Evolutionary conservation across 495 filamentous ascomycete genomes (phyloP), one percentile per base, ranked within the genome.

Genomic region (Elasticomyces elasticus): DNA sequence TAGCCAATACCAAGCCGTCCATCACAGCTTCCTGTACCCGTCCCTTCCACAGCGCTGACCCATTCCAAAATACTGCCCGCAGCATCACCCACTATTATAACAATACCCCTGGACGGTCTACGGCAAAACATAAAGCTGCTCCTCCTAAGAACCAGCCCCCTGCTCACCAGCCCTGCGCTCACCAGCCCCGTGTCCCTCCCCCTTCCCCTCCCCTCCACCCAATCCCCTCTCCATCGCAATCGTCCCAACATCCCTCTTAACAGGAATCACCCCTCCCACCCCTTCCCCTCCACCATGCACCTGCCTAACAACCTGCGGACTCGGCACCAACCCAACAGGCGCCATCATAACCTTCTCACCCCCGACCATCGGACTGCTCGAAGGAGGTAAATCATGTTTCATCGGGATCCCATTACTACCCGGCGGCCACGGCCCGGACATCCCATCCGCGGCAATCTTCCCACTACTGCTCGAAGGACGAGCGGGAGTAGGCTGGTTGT

Each of bases 381-480:
- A 10, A 12, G 45, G 47, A 15, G 58, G 33, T 23, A 25, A 49
- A 23, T 61, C 58, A 27, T 53, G 48, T 31, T 61, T 61, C 27
- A 49, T 40, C 33, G 58, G 58, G 49, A 61, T 61, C 12, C 27
- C 54, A 13, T 53, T 26, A 30, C 58, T 57, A 11, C 53, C 54
- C 20, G 45, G 41, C 11, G 52, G 58, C 58, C 58, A 61, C 2
- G 58, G 58, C 9, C 58, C 58, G 15, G 54, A 41, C 58, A 61
- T 61, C 2, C 58, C 58, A 22, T 61, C 58, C 10, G 54, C 54
- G 1, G 54, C 58, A 12, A 61, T 45, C 15, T 27, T 54, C 30
- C 38, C 42, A 23, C 53, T 59, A 11, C 42, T n/a, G 43, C 38
- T 30, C 24, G 50, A 28, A 3, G 30, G 46, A 24, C 17, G 46